Conservation (phyloP, 2,329 filamentous ascomycete species). For the Bipolaris cookei region DNA sequence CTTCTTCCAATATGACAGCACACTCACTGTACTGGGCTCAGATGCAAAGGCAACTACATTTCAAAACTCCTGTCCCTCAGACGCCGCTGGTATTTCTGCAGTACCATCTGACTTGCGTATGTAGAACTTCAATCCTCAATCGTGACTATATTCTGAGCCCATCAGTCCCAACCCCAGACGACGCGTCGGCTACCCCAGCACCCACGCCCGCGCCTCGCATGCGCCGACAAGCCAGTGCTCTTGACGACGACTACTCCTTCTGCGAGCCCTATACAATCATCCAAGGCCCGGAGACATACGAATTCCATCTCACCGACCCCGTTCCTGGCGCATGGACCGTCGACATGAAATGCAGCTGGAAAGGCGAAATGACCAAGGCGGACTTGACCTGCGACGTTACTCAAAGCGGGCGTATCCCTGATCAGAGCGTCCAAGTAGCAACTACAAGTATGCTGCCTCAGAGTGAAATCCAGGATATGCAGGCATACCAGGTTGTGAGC, state of each 20-base stretch:
- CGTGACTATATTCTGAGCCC: background rate
- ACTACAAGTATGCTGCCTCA: constrained; percentile 5
- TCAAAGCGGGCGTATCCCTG: constrained; percentile 17
- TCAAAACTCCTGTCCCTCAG: constrained; percentile 24
- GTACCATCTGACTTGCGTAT: constrained; percentile 10
- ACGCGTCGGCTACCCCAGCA: constrained; percentile 10
- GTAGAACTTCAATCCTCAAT: background rate
- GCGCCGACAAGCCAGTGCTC: constrained; percentile 21
- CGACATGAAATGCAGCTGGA: constrained; percentile 32
- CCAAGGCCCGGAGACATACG: constrained; percentile 30
- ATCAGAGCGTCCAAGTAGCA: background rate
- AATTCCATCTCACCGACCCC: constrained; percentile 31
- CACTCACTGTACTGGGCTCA: constrained; percentile 29
- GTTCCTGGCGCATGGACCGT: constrained; percentile 25
- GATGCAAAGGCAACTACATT: constrained; percentile 34
- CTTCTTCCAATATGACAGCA: constrained; percentile 12
- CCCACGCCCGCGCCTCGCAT: constrained; percentile 28
- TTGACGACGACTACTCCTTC: constrained; percentile 9
- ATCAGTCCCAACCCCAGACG: background rate
- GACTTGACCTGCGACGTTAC: constrained; percentile 32
- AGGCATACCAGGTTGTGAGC: constrained; percentile 14
- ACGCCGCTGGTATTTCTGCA: constrained; percentile 18
- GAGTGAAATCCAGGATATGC: constrained; percentile 14
- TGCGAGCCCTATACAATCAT: constrained; percentile 35
- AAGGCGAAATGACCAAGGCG: constrained; percentile 28